phyloP scores from a whole-genome alignment of 2,329 filamentous ascomycete genomes.

The Alternaria angustiovoidea region DNA sequence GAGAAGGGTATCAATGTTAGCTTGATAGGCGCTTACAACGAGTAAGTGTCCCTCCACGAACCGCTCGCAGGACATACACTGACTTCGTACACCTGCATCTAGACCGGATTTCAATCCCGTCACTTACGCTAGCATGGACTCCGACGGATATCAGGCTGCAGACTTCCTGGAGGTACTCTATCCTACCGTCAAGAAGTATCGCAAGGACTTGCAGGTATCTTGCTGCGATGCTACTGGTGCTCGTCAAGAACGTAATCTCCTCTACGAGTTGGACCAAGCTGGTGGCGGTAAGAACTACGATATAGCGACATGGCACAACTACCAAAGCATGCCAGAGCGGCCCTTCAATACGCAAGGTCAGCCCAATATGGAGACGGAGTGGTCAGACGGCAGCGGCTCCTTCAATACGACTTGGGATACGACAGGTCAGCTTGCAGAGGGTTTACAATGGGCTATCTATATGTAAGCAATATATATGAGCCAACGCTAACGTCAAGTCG shows the following conservation, averaged over 20 bases:
- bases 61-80: too few species aligned
- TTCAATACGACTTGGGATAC: constrained; percentile 55
- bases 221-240: constrained; percentile 55
- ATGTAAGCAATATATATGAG: too few species aligned
- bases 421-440: constrained; percentile 36
- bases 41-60: too few species aligned
- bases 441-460: too few species aligned
- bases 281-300: constrained; percentile 49
- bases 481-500: too few species aligned
- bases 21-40: too few species aligned
- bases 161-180: constrained; percentile 58
- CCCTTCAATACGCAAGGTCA: constrained; percentile 51
- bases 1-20: too few species aligned
- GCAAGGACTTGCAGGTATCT: constrained; percentile 44
- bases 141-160: constrained; percentile 56
- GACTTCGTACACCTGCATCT: too few species aligned
- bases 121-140: constrained; percentile 56
- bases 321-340: constrained; percentile 50
- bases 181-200: constrained; percentile 45
- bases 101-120: too few species aligned
- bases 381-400: constrained; percentile 52
- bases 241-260: constrained; percentile 10
- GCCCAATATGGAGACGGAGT: constrained; percentile 62
- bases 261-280: constrained; percentile 39
- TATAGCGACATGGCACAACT: constrained; percentile 51